Conservation (phyloP, 805 yeast genomes). For the Starmerella vitae region DNA sequence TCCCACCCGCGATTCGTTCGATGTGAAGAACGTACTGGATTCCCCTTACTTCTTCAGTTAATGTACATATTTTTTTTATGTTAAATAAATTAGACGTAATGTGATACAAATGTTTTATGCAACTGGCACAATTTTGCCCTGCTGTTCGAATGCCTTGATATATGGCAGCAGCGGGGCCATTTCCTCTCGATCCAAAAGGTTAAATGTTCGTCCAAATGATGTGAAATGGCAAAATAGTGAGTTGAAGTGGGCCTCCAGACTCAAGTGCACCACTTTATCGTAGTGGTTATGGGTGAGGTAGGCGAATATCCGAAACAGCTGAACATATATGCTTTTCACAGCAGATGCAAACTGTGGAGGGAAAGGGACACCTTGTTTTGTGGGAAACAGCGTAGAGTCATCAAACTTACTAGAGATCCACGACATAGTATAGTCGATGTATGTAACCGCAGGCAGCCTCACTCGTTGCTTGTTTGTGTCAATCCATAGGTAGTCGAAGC, state of each 20-base stretch:
- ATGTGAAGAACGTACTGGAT: constrained; percentile 54
- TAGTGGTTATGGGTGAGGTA: constrained; percentile 90
- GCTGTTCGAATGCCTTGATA: constrained; percentile 67
- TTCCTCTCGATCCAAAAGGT: constrained; percentile 64
- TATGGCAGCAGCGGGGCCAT: constrained; percentile 63
- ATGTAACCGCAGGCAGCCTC: constrained; percentile 81
- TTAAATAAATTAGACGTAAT: too few relatives aligned
- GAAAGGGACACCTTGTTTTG: constrained; percentile 75
- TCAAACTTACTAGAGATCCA: constrained; percentile 82
- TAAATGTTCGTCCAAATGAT: constrained; percentile 73
- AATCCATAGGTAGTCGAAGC: constrained; percentile 81
- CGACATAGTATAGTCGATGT: constrained; percentile 78
- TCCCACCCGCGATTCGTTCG: constrained; percentile 73
- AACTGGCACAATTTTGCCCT: constrained; percentile 78
- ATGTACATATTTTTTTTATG: background rate
- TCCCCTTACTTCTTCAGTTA: constrained; percentile 66
- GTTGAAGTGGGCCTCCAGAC: constrained; percentile 95
- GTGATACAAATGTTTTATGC: too few relatives aligned
- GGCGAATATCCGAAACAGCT: constrained; percentile 91
- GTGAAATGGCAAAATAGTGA: constrained; percentile 91
- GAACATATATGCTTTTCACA: constrained; percentile 74
- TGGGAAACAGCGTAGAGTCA: constrained; percentile 84
- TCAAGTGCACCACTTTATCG: constrained; percentile 80
- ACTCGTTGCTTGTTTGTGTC: constrained; percentile 68
- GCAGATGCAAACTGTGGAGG: constrained; percentile 75